These are phyloP conservation scores for Thermoascus crustaceus DNA, from an alignment of 2,329 filamentous ascomycete genomes.

Conservation along the genomic window DNA sequence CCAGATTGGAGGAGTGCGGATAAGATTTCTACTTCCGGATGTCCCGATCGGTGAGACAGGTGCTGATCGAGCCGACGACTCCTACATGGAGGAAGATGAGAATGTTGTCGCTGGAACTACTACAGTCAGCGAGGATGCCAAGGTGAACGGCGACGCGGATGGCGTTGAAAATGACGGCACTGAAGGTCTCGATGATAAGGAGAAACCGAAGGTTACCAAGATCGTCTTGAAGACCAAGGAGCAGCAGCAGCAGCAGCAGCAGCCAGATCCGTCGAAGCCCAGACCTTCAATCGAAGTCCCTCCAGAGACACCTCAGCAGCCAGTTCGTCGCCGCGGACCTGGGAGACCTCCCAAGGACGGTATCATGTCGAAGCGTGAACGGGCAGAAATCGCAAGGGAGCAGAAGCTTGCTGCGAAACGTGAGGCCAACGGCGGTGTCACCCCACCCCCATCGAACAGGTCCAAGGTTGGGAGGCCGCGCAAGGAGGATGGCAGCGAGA, in stretches of 20 bases:
- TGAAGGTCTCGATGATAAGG: constrained; percentile 21
- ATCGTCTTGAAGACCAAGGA: constrained; percentile 24
- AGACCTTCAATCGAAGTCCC: constrained; percentile 23
- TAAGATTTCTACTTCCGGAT: constrained; percentile 50
- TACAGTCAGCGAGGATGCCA: constrained; percentile 13
- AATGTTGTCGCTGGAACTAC: constrained; percentile 14
- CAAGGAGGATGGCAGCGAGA: constrained; percentile 27
- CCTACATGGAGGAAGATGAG: constrained; percentile 27
- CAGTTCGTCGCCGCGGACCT: constrained; percentile 43
- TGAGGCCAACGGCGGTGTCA: constrained; percentile 40
- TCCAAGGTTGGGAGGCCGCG: constrained; percentile 21
- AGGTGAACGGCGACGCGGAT: background rate
- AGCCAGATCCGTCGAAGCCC: constrained; percentile 16
- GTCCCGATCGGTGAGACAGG: constrained; percentile 41
- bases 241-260: no score
- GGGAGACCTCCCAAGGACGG: constrained; percentile 60
- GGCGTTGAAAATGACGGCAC: constrained; percentile 14
- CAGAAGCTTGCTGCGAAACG: constrained; percentile 43
- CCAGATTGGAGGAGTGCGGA: constrained; percentile 50
- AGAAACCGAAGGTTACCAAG: constrained; percentile 20
- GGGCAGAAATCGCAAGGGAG: constrained; percentile 46
- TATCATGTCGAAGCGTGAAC: constrained; percentile 58
- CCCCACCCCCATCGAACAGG: constrained; percentile 30
- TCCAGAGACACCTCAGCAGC: constrained; percentile 32
- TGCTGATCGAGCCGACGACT: constrained; percentile 39